phyloP scores from a whole-genome alignment of 177 flowering plant species.

The Vitis hybrid region DNA sequence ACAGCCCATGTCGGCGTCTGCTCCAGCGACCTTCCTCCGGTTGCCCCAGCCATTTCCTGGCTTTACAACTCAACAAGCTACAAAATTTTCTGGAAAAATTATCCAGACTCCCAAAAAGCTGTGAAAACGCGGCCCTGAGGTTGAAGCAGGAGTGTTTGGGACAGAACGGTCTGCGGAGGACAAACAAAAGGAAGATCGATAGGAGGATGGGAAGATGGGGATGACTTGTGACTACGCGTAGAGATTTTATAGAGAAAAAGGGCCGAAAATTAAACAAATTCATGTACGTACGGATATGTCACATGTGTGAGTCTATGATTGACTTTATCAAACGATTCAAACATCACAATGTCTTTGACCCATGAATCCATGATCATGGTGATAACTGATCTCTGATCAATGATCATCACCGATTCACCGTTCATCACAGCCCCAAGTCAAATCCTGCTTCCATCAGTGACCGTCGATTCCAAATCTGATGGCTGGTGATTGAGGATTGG shows the following conservation, averaged over 20 bases:
- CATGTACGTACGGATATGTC: too few relatives aligned
- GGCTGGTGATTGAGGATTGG: too few relatives aligned
- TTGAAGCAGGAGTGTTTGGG: too few relatives aligned
- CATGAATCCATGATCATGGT: background rate
- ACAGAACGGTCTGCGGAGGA: too few relatives aligned
- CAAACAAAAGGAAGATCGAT: too few relatives aligned
- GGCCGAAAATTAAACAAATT: too few relatives aligned
- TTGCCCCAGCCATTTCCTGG: conserved; percentile 8
- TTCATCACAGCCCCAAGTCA: background rate
- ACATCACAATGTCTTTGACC: conserved; percentile 1
- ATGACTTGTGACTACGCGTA: too few relatives aligned
- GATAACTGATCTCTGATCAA: background rate
- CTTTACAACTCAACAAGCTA: background rate
- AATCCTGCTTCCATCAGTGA: background rate
- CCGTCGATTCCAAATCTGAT: too few relatives aligned
- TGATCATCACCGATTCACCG: background rate
- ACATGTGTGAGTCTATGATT: background rate
- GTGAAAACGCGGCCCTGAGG: too few relatives aligned
- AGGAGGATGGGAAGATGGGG: too few relatives aligned
- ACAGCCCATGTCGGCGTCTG: conserved; percentile 83
- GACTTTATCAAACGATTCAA: conserved; percentile 2
- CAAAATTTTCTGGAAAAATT: too few relatives aligned
- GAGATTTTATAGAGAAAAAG: background rate
- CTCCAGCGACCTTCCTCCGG: conserved; percentile 40
- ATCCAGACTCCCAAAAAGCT: too few relatives aligned